Percentiles rank a stretch among this genome's conserved stretches.
Evolutionary conservation across 2,329 filamentous ascomycete genomes (phyloP).

Genomic region (Mollisiaceae sp.): DNA sequence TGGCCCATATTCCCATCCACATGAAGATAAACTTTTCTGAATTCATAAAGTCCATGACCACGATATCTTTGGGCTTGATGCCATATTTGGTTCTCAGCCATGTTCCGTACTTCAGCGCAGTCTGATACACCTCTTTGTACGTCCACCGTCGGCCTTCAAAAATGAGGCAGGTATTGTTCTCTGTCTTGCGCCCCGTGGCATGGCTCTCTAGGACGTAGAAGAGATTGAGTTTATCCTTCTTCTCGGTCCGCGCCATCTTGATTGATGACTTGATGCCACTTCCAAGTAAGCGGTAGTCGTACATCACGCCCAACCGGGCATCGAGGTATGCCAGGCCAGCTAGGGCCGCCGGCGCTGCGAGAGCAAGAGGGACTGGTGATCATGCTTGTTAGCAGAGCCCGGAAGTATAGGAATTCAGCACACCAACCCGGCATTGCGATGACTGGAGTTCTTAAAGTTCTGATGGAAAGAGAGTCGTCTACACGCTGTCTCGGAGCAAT

Average conservation of each 20-base stretch:
- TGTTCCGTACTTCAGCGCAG: constrained; percentile 71
- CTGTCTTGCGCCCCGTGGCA: constrained; percentile 60
- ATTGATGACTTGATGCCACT: constrained; percentile 54
- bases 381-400: constrained; percentile 11
- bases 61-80: constrained; percentile 73
- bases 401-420: not conserved
- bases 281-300: constrained; percentile 67
- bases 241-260: constrained; percentile 53
- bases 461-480: not conserved
- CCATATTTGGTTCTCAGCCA: constrained; percentile 72
- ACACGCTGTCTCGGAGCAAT: no score
- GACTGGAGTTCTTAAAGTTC: not conserved
- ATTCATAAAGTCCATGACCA: constrained; percentile 72
- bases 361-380: constrained; percentile 54
- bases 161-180: constrained; percentile 63
- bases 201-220: constrained; percentile 78
- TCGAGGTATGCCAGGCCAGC: constrained; percentile 80
- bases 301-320: constrained; percentile 68
- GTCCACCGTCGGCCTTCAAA: constrained; percentile 74
- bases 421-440: constrained; percentile 36
- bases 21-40: constrained; percentile 35
- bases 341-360: constrained; percentile 64
- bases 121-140: constrained; percentile 77
- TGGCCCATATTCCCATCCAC: constrained; percentile 75
- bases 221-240: constrained; percentile 65